Percentiles rank a stretch among this genome's conserved stretches.
Evolutionary conservation across 176 grass and related monocot genomes (phyloP).

Genomic region (Ampelocalamus luodianensis): DNA sequence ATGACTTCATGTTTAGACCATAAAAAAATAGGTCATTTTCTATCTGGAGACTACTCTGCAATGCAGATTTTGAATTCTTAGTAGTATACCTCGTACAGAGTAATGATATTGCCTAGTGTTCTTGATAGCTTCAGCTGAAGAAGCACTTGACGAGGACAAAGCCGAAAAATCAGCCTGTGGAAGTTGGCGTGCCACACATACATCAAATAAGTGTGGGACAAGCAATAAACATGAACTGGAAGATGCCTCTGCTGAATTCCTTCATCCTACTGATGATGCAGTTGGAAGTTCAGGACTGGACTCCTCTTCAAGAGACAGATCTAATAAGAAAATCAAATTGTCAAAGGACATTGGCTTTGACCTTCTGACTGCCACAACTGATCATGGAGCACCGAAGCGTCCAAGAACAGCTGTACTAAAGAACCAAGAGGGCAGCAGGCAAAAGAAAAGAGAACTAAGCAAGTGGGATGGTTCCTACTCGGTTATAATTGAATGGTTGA

Average conservation of each 20-base stretch:
- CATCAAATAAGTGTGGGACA: conserved; percentile 38
- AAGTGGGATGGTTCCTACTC: conserved; percentile 44
- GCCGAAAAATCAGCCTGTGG: conserved; percentile 25
- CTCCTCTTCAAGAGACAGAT: conserved; percentile 37
- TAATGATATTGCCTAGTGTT: conserved; percentile 32
- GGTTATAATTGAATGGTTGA: conserved; percentile 48
- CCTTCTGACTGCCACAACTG: background rate
- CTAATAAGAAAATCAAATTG: conserved; percentile 56
- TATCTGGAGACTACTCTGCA: conserved; percentile 36
- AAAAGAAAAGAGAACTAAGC: conserved; percentile 56
- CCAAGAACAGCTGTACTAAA: conserved; percentile 34
- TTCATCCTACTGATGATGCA: conserved; percentile 17
- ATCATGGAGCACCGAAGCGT: conserved; percentile 46
- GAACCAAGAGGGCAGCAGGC: conserved; percentile 39
- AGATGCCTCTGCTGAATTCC: conserved; percentile 35
- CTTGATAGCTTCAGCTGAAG: conserved; percentile 46
- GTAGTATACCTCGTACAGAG: conserved; percentile 6
- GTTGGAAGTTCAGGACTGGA: conserved; percentile 32
- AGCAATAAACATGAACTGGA: conserved; percentile 37
- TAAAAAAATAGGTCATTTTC: background rate
- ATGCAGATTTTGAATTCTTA: conserved; percentile 20
- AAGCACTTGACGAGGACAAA: conserved; percentile 42
- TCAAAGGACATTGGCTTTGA: conserved; percentile 35
- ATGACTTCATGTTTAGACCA: background rate
- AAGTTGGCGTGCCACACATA: conserved; percentile 31